phyloP scores from a whole-genome alignment of 495 filamentous ascomycete genomes.

The Chaetomium tenue region DNA sequence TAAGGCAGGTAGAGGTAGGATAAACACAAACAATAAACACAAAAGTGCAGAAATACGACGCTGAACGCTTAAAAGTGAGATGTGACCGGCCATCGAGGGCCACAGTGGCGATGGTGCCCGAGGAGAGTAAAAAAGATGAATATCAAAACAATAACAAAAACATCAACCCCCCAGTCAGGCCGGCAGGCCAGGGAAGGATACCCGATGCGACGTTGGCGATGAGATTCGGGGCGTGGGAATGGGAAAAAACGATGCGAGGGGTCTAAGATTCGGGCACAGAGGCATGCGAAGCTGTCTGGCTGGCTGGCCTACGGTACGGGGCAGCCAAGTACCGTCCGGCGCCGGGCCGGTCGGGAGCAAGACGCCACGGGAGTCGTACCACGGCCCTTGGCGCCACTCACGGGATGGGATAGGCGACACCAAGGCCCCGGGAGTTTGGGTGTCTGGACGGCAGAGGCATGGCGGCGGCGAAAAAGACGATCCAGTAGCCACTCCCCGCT shows the following conservation, averaged over 20 bases:
- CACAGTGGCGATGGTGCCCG: constrained; percentile 19
- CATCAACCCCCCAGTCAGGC: background rate
- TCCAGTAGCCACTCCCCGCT: background rate
- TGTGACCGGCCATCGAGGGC: constrained; percentile 1
- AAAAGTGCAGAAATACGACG: background rate
- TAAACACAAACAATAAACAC: constrained; percentile 6
- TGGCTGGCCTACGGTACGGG: background rate
- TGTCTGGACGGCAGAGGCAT: background rate
- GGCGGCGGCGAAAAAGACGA: background rate
- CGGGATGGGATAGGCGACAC: background rate
- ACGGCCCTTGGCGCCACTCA: background rate
- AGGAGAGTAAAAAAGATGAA: background rate
- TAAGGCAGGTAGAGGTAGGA: too few species aligned
- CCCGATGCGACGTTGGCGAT: constrained; percentile 1
- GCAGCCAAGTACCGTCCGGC: background rate
- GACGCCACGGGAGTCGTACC: background rate
- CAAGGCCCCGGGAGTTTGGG: background rate
- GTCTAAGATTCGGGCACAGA: background rate
- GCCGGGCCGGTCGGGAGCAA: background rate
- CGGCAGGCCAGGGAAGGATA: background rate
- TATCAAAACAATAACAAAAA: background rate
- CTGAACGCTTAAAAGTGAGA: constrained; percentile 6
- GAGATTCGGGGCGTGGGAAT: background rate
- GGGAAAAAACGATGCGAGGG: background rate
- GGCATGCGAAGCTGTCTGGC: background rate